Base-by-base conservation (phyloP, 2,329 filamentous ascomycete species). In the Diplodia intermedia region DNA sequence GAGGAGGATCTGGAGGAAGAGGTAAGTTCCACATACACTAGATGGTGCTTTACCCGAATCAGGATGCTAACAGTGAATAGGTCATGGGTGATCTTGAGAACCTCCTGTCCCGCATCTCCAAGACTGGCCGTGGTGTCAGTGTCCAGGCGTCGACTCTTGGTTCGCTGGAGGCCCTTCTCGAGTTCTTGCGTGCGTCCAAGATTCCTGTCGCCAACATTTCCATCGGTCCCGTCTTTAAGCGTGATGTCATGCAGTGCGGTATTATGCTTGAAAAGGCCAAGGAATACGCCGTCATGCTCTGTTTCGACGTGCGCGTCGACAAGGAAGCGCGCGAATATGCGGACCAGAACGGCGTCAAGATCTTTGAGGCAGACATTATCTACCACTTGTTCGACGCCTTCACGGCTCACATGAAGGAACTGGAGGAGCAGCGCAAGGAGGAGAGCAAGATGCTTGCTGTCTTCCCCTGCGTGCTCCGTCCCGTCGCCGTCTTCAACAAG, bases 241-340 rank as follows among this genome's bases (percentile, higher is more conserved):
- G 95, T 75, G 95, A 99, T 81, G 92, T 99, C 66, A 95, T 98
- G 87, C 94, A 89, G 86, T 92, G 84, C 1, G 94, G 93, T 76
- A 91, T 92, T 73, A 99, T 99, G 95, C 80, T 98, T 75, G 95
- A 99, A 82, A 98, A 97, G 83, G 87, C 90, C 18, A 93, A 93
- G 72, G 94, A 99, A 78, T 96, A 90, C 74, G 95, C 95, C n/a
- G 92, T 98, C 78, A 99, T 99, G 95, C 89, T 99, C 62, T 98
- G 95, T 80, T 99, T 99, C 86, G 96, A 99, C 79, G 95, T 99
- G 82, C 98, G 97, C 84, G 92, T 99, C 18, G 95, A 99, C 82
- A 98, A 97, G 81, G 95, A 99, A 78, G 95, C 95, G 0, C 89
- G 91, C 72, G 86, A 88, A 11, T 97, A 98, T 75, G 95, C 95